These are phyloP conservation scores for Penicillium rolfsii DNA, from an alignment of 2,329 filamentous ascomycete species.

Conservation along the genomic window DNA sequence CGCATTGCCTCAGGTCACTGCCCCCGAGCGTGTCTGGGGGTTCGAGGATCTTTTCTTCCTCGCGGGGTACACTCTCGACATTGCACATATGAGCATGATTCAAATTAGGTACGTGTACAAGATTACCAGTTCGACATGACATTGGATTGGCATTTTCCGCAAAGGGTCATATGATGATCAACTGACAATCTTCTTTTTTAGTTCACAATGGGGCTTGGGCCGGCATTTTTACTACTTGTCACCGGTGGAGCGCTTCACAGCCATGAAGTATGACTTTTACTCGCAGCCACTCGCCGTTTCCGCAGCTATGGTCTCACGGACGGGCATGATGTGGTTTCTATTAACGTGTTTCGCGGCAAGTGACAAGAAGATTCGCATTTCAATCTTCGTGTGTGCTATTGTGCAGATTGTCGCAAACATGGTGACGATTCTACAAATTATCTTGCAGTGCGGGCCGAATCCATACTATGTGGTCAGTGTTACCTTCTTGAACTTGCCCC, in stretches of 20 bases:
- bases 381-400: constrained; percentile 38
- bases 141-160: neutral
- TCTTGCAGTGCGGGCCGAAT: constrained; percentile 42
- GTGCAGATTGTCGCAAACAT: constrained; percentile 40
- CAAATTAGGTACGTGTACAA: constrained; percentile 34
- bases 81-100: constrained; percentile 38
- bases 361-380: constrained; percentile 34
- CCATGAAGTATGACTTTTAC: constrained; percentile 34
- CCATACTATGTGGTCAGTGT: constrained; percentile 33
- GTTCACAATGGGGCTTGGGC: constrained; percentile 37
- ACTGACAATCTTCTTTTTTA: constrained; percentile 11
- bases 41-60: constrained; percentile 40
- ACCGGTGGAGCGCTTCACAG: constrained; percentile 25
- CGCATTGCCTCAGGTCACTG: constrained; percentile 37
- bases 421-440: constrained; percentile 40
- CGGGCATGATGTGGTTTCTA: constrained; percentile 45
- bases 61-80: constrained; percentile 35
- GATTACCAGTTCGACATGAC: neutral
- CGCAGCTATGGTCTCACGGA: constrained; percentile 41
- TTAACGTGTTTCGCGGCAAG: constrained; percentile 40
- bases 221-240: constrained; percentile 39
- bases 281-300: constrained; percentile 34
- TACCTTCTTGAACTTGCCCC: too few relatives aligned
- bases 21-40: constrained; percentile 39
- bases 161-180: neutral